Evolutionary conservation across 2,329 filamentous ascomycete species (phyloP).

Genomic region (Penicillium sp.): DNA sequence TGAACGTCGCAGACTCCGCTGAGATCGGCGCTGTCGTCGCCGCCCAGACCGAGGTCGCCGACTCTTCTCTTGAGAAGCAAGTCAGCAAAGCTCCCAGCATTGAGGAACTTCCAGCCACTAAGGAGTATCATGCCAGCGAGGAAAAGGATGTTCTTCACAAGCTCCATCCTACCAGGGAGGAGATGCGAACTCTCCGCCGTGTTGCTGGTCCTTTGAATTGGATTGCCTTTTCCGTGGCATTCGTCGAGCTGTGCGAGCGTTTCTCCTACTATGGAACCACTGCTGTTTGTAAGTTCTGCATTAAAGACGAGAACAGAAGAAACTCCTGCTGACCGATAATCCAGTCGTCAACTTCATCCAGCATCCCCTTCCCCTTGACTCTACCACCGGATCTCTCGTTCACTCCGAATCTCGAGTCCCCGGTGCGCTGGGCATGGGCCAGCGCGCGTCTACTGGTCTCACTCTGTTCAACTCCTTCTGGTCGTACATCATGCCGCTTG

Average conservation of each 20-base stretch:
- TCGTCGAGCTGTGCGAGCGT: slow-evolving; percentile 76
- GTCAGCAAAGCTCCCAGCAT: slow-evolving; percentile 6
- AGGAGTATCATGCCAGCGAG: slow-evolving; percentile 3
- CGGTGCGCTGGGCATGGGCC: slow-evolving; percentile 64
- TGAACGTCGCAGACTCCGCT: slow-evolving; percentile 4
- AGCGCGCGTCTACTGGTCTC: slow-evolving; percentile 59
- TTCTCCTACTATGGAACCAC: slow-evolving; percentile 78
- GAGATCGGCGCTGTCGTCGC: slow-evolving; percentile 12
- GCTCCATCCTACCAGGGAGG: slow-evolving; percentile 38
- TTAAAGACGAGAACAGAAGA: not conserved
- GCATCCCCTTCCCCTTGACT: slow-evolving; percentile 59
- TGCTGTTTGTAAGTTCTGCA: slow-evolving; percentile 61
- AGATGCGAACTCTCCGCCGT: slow-evolving; percentile 42
- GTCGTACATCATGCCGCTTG: slow-evolving; percentile 64
- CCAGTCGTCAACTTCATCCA: slow-evolving; percentile 67
- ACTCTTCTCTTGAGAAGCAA: not conserved
- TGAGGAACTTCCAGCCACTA: slow-evolving; percentile 1
- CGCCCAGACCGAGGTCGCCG: not conserved
- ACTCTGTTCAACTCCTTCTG: slow-evolving; percentile 66
- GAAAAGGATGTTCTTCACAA: slow-evolving; percentile 6
- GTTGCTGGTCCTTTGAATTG: slow-evolving; percentile 59
- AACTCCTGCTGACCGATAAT: not conserved
- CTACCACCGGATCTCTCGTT: slow-evolving; percentile 55
- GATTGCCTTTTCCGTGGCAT: slow-evolving; percentile 71
- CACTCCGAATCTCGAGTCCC: slow-evolving; percentile 31